Evolutionary conservation across 192 early-diverging fungal species (phyloP), one percentile per base, ranked within the genome.

Genomic region (Obelidium mucronatum): DNA sequence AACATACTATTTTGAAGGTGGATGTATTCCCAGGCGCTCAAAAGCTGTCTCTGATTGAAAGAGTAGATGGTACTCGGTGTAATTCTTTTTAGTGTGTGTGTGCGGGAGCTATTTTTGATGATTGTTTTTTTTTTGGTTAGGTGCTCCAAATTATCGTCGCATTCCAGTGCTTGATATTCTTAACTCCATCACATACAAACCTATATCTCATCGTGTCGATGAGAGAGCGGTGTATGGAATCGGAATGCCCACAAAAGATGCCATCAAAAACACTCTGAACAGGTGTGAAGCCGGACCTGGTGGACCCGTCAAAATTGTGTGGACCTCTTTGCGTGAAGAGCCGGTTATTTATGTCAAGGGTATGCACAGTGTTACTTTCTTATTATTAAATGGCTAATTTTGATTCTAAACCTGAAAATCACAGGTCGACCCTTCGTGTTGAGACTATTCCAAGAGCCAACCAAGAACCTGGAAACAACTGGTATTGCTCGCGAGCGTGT

Each of bases 11-110:
- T 69, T 69, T 91, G 48, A 91, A 91, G 67, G 80, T 75, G 56
- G 90, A 91, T 55, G 80, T 89, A 24, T 91, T 91, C 79, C 90
- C 90, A 1, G 87, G 89, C 1, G 87, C 87, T 33, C 90, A 91
- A 74, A 87, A 88, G 64, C 74, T 90, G 76, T 85, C 80, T 19
- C 74, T 90, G 8, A 74, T 75, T 53, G 90, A 91, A 52, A 84
- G 89, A 8, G 76, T 91, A 2, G 87, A 91, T 22, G 87, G 77
- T 79, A 28, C 33, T 55, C n/a, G n/a, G n/a, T n/a, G n/a, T n/a
- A n/a, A n/a, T n/a, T n/a, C 34, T 65, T 37, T 51, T 51, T 51
- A 51, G 11, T 65, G 37, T 65, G 11, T 28, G 6, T 30, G 58
- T 17, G 6, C 28, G 11, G 17, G 17, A 35, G 4, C 31, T 59